Evolutionary conservation across 1,139 yeast species (phyloP), one percentile per base, ranked within the genome.

Genomic region (Geotrichum armillariae): DNA sequence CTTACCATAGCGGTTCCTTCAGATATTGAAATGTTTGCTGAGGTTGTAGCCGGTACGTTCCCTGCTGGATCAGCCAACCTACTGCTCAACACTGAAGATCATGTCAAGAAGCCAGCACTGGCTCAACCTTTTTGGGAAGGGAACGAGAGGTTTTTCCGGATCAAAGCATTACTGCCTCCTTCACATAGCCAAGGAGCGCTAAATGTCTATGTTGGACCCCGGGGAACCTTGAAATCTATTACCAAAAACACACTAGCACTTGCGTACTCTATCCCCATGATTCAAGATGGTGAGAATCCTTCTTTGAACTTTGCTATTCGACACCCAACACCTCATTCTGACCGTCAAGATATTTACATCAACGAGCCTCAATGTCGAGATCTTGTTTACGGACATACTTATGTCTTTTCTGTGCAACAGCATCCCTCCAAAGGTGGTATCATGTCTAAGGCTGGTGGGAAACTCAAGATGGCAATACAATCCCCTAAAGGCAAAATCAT

Each of bases 401-500:
- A 87, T 60, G 77, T 72, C 51, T 89, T 90, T 65, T 41, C 49
- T 4, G 47, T 52, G 25, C 47, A 43, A 17, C 53, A 49, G 25
- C 53, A 49, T 20, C 25, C 41, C n/a, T 37, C 44, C 7, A 32
- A 36, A 18, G 36, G 39, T 11, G 70, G 67, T 25, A 11, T 25
- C 29, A n/a, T n/a, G n/a, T 25, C 17, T 16, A 25, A 29, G 34
- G 27, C 20, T n/a, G 37, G 36, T 5, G 16, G 25, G 11, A 45
- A 38, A 18, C 42, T 49, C 17, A 81, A 82, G 55, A 63, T 89
- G 49, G 91, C 87, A 1, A 69, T 91, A 22, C 93, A 87, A 64
- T 78, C 93, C 0, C 97, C 98, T 1, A 79, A 88, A 1, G 96
- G 96, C 0, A 83, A 84, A 57, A 79, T 87, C 57, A 78, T 77